Percentiles rank a stretch among this genome's conserved stretches.
These are phyloP conservation scores for Loxodes magnus DNA, from an alignment of 73 alveolate genomes.

Conservation along the genomic window DNA sequence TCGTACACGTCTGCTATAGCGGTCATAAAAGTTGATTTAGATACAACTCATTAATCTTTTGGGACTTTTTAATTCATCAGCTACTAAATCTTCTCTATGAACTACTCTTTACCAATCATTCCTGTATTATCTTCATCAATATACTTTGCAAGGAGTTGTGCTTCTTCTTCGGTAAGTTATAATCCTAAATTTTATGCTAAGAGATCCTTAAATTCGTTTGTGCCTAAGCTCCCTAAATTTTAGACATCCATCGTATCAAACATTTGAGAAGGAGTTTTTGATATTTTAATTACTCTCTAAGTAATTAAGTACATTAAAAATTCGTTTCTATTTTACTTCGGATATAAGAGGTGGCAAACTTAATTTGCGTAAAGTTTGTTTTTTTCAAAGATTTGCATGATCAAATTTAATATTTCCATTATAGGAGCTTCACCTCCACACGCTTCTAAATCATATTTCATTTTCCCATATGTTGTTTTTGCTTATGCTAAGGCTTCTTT, in stretches of 20 bases:
- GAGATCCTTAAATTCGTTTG: constrained; percentile 1
- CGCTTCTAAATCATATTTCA: too few species aligned
- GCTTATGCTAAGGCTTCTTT: too few species aligned
- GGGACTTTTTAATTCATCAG: too few species aligned
- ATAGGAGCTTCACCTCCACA: constrained; percentile 13
- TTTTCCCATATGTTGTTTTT: too few species aligned
- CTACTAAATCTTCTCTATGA: too few species aligned
- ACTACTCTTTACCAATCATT: too few species aligned
- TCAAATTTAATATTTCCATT: not conserved
- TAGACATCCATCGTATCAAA: not conserved
- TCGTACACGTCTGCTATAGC: too few species aligned
- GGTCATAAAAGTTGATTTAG: too few species aligned
- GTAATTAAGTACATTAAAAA: not conserved
- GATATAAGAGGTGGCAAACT: constrained; percentile 1
- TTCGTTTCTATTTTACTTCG: not conserved
- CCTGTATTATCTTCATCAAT: constrained; percentile 9
- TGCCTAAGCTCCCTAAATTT: not conserved
- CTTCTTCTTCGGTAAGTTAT: constrained; percentile 15
- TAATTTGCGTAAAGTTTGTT: constrained; percentile 4
- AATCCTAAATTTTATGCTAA: not conserved
- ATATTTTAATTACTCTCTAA: constrained; percentile 3
- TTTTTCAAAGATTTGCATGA: constrained; percentile 2
- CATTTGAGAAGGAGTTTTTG: not conserved
- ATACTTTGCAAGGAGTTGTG: not conserved
- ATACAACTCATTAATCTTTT: too few species aligned